Evolutionary conservation across 164 flowering plant genomes (phyloP).

Genomic region (Euptelea pleiosperma): DNA sequence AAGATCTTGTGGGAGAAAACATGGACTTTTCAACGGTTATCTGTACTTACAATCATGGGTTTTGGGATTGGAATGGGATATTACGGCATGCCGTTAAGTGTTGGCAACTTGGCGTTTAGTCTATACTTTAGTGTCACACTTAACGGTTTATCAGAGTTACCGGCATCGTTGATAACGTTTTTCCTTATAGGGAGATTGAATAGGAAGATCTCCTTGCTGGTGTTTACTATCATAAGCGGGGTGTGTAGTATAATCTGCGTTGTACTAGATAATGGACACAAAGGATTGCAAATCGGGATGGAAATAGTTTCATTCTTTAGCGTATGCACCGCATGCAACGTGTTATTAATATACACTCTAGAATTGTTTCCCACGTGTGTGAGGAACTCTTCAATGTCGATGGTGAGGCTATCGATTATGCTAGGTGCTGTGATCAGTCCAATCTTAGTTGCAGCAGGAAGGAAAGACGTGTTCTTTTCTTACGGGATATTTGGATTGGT

Average conservation of each 20-base stretch:
- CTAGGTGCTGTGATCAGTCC: constrained; percentile 56
- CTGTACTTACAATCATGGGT: constrained; percentile 28
- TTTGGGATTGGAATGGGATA: constrained; percentile 60
- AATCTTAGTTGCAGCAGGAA: constrained; percentile 37
- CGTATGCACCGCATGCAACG: constrained; percentile 38
- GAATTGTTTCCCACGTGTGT: no score
- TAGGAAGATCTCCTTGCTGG: constrained; percentile 26
- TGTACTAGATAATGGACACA: constrained; percentile 2
- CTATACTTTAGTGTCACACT: constrained; percentile 45
- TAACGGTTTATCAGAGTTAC: constrained; percentile 54
- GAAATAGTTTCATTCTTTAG: constrained; percentile 54
- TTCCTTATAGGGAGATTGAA: constrained; percentile 32
- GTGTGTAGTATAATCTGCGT: constrained; percentile 33
- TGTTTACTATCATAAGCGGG: constrained; percentile 33
- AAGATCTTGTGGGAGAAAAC: constrained; percentile 29
- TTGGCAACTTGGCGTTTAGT: constrained; percentile 38
- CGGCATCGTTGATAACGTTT: constrained; percentile 37
- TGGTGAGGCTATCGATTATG: constrained; percentile 55
- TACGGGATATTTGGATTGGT: constrained; percentile 51
- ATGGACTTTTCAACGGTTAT: constrained; percentile 44
- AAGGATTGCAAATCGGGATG: constrained; percentile 27
- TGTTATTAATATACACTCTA: constrained; percentile 40
- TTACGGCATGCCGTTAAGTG: constrained; percentile 59
- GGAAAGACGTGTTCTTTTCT: constrained; percentile 12
- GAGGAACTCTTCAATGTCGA: constrained; percentile 64